Percentiles rank a stretch among this genome's conserved stretches.
These are phyloP conservation scores for Auricularia cornea DNA, from an alignment of 768 basidiomycete species.

Conservation along the genomic window DNA sequence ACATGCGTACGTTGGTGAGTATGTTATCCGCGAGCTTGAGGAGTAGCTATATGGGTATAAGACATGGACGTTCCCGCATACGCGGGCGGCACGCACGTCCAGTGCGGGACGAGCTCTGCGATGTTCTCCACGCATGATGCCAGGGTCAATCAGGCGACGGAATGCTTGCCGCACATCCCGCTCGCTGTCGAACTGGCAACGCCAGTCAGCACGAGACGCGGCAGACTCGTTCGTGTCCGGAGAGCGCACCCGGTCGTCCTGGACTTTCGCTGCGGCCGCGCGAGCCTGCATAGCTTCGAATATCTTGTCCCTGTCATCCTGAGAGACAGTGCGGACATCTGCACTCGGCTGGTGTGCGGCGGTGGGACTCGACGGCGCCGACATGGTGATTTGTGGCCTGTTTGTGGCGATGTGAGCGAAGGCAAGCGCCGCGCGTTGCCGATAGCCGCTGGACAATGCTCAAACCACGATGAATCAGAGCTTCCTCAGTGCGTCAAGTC, in stretches of 20 bases:
- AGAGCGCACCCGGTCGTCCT: background rate
- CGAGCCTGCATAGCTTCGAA: background rate
- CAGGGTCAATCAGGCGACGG: conserved; percentile 69
- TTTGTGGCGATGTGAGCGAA: too few relatives aligned
- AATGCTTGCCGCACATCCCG: conserved; percentile 65
- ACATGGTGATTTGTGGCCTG: background rate
- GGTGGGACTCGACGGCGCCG: background rate
- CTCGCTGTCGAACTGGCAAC: conserved; percentile 29
- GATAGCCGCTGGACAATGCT: too few relatives aligned
- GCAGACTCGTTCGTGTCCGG: background rate
- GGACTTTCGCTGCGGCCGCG: background rate
- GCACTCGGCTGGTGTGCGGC: background rate
- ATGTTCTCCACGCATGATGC: conserved; percentile 60
- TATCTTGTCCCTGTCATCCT: background rate
- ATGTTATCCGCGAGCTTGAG: conserved; percentile 10
- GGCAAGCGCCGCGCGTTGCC: too few relatives aligned
- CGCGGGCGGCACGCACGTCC: conserved; percentile 37
- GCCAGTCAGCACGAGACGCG: background rate
- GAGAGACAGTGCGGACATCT: background rate
- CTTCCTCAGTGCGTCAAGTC: background rate
- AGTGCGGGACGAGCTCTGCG: background rate
- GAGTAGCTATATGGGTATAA: conserved; percentile 9
- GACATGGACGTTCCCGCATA: conserved; percentile 52
- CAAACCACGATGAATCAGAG: background rate
- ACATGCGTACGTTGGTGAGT: conserved; percentile 7